Base-by-base conservation (phyloP, 352 stramenopile species). In the Pythium phragmitis region DNA sequence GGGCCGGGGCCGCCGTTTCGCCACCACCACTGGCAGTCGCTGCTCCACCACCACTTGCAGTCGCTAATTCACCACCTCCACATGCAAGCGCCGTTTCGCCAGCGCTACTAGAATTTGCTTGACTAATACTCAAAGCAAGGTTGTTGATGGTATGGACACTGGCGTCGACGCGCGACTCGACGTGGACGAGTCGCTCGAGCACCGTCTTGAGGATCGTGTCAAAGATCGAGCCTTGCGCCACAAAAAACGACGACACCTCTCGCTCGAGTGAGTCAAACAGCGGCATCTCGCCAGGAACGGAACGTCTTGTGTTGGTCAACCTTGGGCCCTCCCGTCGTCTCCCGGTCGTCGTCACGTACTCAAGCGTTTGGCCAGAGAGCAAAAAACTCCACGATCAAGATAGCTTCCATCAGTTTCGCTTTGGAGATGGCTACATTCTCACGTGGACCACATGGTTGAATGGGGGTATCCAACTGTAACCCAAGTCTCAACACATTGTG, bases 191-290 rank as follows among this genome's bases (percentile, higher is more conserved):
- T 21, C 79, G 77, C 34, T 88, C 79, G 60, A 90, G 74, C 21
- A 88, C 49, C 34, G 68, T 79, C 58, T 77, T 79, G 41, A 87
- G 67, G 52, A 90, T 69, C 49, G 72, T 45, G 54, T 88, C 81
- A 34, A 88, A 84, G 42, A 88, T 78, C n/a, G 79, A 78, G 37
- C 81, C 81, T 43, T 90, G 79, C n/a, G 81, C 79, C 19, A 90
- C 79, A 36, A 88, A 87, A 76, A 88, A 88, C 59, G 74, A 70
- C 28, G 81, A 69, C 30, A 88, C 67, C 51, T 90, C 79, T 48
- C 67, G 67, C 69, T 90, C 81, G 41, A 90, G 75, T 37, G 66
- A 67, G 47, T 88, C 81, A 63, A 90, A 90, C 34, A 90, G 74
- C 73, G 81, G 70, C 79, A 90, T 88, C 12, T 46, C 48, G 2